phyloP scores from a whole-genome alignment of 257 asterid species.

The Gentiana macrophylla region DNA sequence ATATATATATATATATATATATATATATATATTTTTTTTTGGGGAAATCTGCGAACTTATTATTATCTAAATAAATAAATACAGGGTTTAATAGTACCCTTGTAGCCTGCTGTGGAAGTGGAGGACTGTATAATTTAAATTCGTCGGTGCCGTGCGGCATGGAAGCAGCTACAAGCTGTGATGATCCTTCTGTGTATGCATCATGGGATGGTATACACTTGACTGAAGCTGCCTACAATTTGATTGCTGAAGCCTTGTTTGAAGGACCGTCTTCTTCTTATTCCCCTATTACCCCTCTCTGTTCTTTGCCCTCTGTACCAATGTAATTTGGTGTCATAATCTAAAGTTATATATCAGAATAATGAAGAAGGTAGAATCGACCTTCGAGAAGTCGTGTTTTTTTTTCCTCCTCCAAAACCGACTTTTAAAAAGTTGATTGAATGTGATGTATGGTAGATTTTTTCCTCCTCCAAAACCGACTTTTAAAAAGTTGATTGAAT shows the following conservation, averaged over 20 bases:
- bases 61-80: background rate
- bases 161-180: conserved; percentile 12
- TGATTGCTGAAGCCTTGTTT: conserved; percentile 18
- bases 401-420: too few relatives aligned
- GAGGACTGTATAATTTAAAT: conserved; percentile 25
- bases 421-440: too few relatives aligned
- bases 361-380: too few relatives aligned
- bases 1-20: too few relatives aligned
- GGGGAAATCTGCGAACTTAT: too few relatives aligned
- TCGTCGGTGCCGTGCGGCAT: conserved; percentile 10
- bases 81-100: conserved; percentile 21
- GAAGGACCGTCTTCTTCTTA: conserved; percentile 17
- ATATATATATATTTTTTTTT: too few relatives aligned
- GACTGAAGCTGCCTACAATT: conserved; percentile 33
- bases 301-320: background rate
- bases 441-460: too few relatives aligned
- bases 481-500: too few relatives aligned
- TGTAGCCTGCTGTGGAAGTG: conserved; percentile 34
- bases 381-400: too few relatives aligned
- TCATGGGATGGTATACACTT: conserved; percentile 40
- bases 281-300: conserved; percentile 2
- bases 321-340: too few relatives aligned
- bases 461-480: too few relatives aligned
- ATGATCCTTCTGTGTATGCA: conserved; percentile 22
- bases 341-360: too few relatives aligned